Conservation (phyloP, 306 rosid genomes). For the Cucumis hystrix region DNA sequence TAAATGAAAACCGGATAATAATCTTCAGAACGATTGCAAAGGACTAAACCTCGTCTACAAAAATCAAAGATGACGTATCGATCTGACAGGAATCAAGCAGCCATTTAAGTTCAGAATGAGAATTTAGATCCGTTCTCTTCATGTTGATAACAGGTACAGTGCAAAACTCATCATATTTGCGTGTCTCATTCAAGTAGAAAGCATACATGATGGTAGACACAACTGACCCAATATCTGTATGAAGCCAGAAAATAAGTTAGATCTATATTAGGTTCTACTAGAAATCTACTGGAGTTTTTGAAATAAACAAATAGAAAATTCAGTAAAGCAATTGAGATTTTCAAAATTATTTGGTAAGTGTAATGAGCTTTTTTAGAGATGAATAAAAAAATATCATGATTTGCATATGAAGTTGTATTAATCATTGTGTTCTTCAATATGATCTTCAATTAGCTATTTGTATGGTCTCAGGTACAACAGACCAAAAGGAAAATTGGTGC, state of each 20-base stretch:
- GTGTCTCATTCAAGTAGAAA: slow-evolving; percentile 54
- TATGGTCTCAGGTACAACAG: background rate
- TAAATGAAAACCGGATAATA: background rate
- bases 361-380: background rate
- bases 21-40: background rate
- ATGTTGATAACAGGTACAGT: slow-evolving; percentile 70
- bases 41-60: slow-evolving; percentile 62
- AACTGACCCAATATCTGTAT: slow-evolving; percentile 55
- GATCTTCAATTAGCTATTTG: background rate
- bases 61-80: slow-evolving; percentile 50
- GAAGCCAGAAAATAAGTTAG: background rate
- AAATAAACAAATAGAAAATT: background rate
- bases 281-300: background rate
- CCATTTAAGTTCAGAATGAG: slow-evolving; percentile 72
- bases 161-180: slow-evolving; percentile 31
- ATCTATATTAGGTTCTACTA: background rate
- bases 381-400: background rate
- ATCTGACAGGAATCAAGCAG: slow-evolving; percentile 74
- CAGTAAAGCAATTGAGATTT: background rate
- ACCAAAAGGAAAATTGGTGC: background rate
- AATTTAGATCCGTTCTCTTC: slow-evolving; percentile 43
- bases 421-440: background rate
- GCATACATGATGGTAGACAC: slow-evolving; percentile 69
- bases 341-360: background rate
- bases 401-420: background rate